Evolutionary conservation across 2,329 filamentous ascomycete genomes (phyloP).

Genomic region (Fonsecaea monophora): DNA sequence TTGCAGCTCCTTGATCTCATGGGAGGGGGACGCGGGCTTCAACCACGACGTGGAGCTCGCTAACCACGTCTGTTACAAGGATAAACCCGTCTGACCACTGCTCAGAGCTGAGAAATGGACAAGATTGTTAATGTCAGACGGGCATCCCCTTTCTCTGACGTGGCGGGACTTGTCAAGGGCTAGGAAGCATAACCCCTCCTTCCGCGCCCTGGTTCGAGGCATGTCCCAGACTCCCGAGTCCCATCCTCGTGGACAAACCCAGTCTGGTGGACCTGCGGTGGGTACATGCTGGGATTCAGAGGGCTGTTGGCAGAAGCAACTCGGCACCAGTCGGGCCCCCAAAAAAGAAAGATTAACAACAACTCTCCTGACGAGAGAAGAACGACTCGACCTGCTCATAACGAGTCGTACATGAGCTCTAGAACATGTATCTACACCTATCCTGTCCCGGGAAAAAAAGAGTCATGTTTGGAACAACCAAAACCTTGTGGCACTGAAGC

Average conservation of each 20-base stretch:
- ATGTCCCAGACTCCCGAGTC: constrained; percentile 25
- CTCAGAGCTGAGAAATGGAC: neutral
- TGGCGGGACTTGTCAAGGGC: constrained; percentile 11
- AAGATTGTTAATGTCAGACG: constrained; percentile 17
- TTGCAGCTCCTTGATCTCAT: constrained; percentile 33
- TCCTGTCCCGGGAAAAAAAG: too few relatives aligned
- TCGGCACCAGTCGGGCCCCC: neutral
- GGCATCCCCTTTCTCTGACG: neutral
- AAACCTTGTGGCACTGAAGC: constrained; percentile 13
- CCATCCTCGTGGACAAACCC: constrained; percentile 30
- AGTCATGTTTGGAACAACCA: neutral
- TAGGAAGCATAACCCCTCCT: constrained; percentile 29
- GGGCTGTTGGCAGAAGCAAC: constrained; percentile 22
- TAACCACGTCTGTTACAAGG: constrained; percentile 6
- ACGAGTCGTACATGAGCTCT: constrained; percentile 15
- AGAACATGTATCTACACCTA: neutral
- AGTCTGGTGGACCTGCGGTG: constrained; percentile 22
- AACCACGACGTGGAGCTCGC: constrained; percentile 28
- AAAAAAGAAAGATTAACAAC: constrained; percentile 14
- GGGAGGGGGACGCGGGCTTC: constrained; percentile 15
- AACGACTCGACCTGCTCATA: constrained; percentile 19
- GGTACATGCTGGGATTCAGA: constrained; percentile 12
- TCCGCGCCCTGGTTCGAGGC: constrained; percentile 25
- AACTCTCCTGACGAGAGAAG: constrained; percentile 23
- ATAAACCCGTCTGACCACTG: neutral